Base-by-base conservation (phyloP, 176 grass and related monocot species). In the Musa beccarii region DNA sequence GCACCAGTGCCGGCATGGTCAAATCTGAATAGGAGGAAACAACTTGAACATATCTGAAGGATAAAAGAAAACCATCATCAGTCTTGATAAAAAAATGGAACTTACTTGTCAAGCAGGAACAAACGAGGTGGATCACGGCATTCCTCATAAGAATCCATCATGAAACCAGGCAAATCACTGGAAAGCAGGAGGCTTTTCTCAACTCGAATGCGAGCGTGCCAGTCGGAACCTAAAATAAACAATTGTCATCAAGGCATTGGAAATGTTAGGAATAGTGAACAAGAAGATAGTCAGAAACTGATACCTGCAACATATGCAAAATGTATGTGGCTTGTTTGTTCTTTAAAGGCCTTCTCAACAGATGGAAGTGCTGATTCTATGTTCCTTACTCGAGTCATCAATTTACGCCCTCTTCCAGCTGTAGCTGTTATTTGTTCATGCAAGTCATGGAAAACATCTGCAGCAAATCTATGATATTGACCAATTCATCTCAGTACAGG, bases 91-190 rank as follows among this genome's bases (percentile, higher is more conserved):
- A 26, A 22, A 73, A 66, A 28, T 11, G 16, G 66, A 76, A 10
- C 79, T 86, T 84, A 99, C 96, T 89, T 99, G 80, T 99, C 96
- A 2, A 99, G 88, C 82, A 99, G 84, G 87, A 89, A 99, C 74
- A 99, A 87, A 23, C 91, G 96, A 74, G 96, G 96, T 65, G 91
- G 96, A 76, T 94, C 85, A 69, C 83, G 91, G 59, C 96, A 99
- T 77, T 99, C 96, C 92, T 99, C 96, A 52, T 95, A 99, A 1
- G 81, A 94, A 79, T 99, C 91, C 91, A 99, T 99, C 96, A 99
- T 94, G 84, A 92, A 99, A 14, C 78, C 88, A 75, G 96, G 96
- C 20, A 99, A 71, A 73, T 99, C 96, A 85, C 59, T 89, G 21
- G 81, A 94, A 73, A 89, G 79, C 67, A 95, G 80, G 59, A 89